Conservation (phyloP, 148 eudicot species). For the Heliamphora exappendiculata region DNA sequence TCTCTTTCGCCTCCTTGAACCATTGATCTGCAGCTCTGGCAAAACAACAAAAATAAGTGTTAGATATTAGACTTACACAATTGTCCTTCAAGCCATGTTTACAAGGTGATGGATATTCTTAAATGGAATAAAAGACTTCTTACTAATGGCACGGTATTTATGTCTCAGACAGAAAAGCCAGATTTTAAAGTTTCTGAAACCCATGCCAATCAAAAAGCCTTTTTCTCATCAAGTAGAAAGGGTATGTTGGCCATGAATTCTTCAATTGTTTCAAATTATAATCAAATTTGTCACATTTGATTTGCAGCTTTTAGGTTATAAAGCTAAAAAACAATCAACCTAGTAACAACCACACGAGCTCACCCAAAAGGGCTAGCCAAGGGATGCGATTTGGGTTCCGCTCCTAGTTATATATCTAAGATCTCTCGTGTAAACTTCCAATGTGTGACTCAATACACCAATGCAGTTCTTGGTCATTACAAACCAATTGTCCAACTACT, state of each 20-base stretch:
- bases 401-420: no score
- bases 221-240: background rate
- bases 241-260: background rate
- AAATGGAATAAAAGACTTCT: background rate
- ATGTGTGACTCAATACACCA: no score
- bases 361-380: no score
- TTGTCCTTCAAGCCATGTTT: background rate
- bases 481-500: background rate
- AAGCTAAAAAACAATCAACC: background rate
- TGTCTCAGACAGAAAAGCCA: background rate
- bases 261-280: background rate
- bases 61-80: constrained; percentile 13
- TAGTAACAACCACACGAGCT: no score
- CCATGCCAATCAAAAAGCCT: constrained; percentile 6
- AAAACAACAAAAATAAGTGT: constrained; percentile 32
- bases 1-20: constrained; percentile 89
- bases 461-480: no score
- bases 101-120: background rate
- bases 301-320: background rate
- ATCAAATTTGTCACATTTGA: background rate
- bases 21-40: constrained; percentile 96
- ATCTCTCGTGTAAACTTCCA: no score
- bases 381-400: no score
- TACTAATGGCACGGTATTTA: background rate
- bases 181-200: background rate